Percentiles rank a stretch among this genome's conserved stretches.
phyloP scores from a whole-genome alignment of 2,329 filamentous ascomycete species.

The Curvularia sp. region DNA sequence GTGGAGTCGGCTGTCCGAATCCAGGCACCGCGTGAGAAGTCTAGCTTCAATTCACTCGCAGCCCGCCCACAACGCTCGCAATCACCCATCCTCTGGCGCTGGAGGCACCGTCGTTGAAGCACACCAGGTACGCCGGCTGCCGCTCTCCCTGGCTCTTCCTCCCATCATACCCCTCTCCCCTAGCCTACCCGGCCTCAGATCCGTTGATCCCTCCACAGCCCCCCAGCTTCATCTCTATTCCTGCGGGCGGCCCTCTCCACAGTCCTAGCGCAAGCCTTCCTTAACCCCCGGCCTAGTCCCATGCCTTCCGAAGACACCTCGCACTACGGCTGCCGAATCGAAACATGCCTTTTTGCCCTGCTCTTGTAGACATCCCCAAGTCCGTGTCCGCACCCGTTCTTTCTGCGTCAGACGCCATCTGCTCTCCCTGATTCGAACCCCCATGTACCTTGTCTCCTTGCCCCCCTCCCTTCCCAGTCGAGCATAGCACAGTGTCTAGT shows the following conservation, averaged over 20 bases:
- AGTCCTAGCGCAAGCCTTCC: conserved; percentile 43
- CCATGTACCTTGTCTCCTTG: conserved; percentile 26
- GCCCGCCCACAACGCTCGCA: conserved; percentile 18
- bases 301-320: conserved; percentile 33
- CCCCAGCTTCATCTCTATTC: conserved; percentile 37
- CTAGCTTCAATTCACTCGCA: conserved; percentile 16
- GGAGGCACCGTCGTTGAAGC: conserved; percentile 15
- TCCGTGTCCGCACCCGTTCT: conserved; percentile 37
- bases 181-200: conserved; percentile 23
- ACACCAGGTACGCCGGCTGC: conserved; percentile 13
- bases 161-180: conserved; percentile 31
- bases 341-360: conserved; percentile 40
- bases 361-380: conserved; percentile 28
- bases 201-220: conserved; percentile 36
- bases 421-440: conserved; percentile 34
- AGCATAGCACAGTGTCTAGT: conserved; percentile 34
- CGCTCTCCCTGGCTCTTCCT: conserved; percentile 18
- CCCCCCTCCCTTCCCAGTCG: conserved; percentile 13
- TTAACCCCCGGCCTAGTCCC: conserved; percentile 32
- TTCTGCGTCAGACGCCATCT: conserved; percentile 36
- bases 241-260: conserved; percentile 34
- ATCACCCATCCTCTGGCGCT: conserved; percentile 12
- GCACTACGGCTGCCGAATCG: conserved; percentile 39
- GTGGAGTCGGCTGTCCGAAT: conserved; percentile 7
- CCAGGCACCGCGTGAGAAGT: conserved; percentile 7